Conservation (phyloP, 2,329 filamentous ascomycete species). For the Huntiella abstrusa region DNA sequence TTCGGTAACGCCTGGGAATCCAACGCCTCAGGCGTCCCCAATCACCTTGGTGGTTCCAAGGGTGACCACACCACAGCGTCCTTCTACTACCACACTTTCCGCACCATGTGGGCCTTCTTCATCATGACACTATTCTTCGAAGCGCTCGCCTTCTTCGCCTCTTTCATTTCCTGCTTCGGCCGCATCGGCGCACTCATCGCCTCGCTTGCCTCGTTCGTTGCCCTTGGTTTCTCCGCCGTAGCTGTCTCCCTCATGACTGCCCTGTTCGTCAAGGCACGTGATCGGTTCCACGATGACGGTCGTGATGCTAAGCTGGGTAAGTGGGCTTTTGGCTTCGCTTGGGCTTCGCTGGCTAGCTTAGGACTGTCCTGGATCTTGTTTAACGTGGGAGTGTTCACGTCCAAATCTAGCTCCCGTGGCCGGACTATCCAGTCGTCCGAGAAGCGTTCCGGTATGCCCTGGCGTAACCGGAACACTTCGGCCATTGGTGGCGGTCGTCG, state of each 20-base stretch:
- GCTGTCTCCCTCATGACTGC: conserved; percentile 55
- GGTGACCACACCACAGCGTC: conserved; percentile 34
- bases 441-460: conserved; percentile 10
- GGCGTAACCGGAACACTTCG: conserved; percentile 17
- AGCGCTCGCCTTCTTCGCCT: conserved; percentile 44
- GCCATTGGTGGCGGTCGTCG: conserved; percentile 29
- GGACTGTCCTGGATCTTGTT: conserved; percentile 50
- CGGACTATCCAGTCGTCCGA: conserved; percentile 10
- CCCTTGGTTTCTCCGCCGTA: conserved; percentile 50
- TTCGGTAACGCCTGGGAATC: conserved; percentile 52
- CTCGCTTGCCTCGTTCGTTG: conserved; percentile 35
- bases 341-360: conserved; percentile 49
- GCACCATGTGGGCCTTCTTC: conserved; percentile 86
- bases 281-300: conserved; percentile 39
- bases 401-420: conserved; percentile 22
- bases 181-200: conserved; percentile 52
- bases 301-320: conserved; percentile 41
- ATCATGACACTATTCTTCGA: conserved; percentile 70
- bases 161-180: conserved; percentile 50
- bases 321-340: conserved; percentile 60
- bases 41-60: conserved; percentile 29
- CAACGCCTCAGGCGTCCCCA: conserved; percentile 25
- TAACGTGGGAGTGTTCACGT: conserved; percentile 32
- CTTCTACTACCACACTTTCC: conserved; percentile 64
- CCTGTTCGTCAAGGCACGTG: conserved; percentile 48